Percentiles rank a stretch among this genome's conserved stretches.
phyloP scores from a whole-genome alignment of 1,284 basidiomycete genomes.

The Cystobasidiaceae sp. region DNA sequence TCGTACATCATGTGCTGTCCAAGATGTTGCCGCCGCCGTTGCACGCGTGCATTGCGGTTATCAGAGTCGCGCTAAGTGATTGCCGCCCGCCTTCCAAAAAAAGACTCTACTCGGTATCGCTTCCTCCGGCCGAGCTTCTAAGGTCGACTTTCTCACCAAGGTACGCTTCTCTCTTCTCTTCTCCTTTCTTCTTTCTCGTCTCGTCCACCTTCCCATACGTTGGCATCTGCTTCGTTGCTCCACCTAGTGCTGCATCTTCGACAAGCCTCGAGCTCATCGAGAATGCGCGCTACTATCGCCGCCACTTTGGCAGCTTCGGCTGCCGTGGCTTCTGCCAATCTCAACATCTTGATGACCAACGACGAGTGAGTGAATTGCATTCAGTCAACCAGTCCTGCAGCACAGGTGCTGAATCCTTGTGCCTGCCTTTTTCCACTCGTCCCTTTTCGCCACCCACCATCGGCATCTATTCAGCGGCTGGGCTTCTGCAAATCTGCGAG shows the following conservation, averaged over 20 bases:
- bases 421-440: too few species aligned
- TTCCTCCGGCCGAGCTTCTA: too few species aligned
- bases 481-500: slow-evolving; percentile 33
- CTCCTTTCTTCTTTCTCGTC: neutral
- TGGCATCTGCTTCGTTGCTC: neutral
- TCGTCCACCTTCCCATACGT: neutral
- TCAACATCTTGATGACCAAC: slow-evolving; percentile 42
- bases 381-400: slow-evolving; percentile 20
- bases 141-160: too few species aligned
- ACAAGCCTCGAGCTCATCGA: neutral
- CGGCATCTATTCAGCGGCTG: neutral
- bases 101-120: too few species aligned
- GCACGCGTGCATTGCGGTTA: too few species aligned
- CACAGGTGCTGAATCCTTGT: too few species aligned
- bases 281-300: slow-evolving; percentile 27
- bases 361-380: slow-evolving; percentile 38
- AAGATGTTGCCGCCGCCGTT: too few species aligned
- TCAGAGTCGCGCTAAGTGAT: too few species aligned
- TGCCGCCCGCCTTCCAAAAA: too few species aligned
- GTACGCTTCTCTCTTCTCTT: too few species aligned
- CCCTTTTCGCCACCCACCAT: too few species aligned
- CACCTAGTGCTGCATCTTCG: neutral
- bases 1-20: too few species aligned
- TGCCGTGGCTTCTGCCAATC: slow-evolving; percentile 30
- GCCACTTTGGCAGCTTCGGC: slow-evolving; percentile 30